Percentiles rank a stretch among this genome's conserved stretches.
Evolutionary conservation across 441 rosid genomes (phyloP).

Genomic region (Daphne laureola): DNA sequence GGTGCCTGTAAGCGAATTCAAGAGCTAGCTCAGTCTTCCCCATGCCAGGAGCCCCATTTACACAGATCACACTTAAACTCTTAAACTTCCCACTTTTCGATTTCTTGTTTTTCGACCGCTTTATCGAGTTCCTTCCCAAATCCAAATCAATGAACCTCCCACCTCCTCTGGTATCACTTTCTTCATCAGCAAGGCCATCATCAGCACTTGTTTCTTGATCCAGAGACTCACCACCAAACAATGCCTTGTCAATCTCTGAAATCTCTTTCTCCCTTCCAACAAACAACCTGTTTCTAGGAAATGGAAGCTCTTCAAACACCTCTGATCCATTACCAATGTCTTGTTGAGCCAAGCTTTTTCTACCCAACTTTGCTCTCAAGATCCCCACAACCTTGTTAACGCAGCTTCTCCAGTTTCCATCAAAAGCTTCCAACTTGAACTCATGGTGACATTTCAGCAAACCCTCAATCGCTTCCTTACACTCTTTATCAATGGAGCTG

Average conservation of each 20-base stretch:
- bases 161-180: slow-evolving; percentile 47
- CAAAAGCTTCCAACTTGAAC: slow-evolving; percentile 70
- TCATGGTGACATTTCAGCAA: slow-evolving; percentile 54
- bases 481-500: slow-evolving; percentile 56
- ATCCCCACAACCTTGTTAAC: slow-evolving; percentile 43
- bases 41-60: slow-evolving; percentile 66
- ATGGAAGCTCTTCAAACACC: slow-evolving; percentile 61
- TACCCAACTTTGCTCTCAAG: slow-evolving; percentile 66
- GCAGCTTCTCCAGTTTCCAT: slow-evolving; percentile 79
- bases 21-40: slow-evolving; percentile 91
- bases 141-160: slow-evolving; percentile 61
- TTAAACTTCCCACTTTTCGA: slow-evolving; percentile 48
- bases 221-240: slow-evolving; percentile 47
- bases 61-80: slow-evolving; percentile 50
- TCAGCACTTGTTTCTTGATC: slow-evolving; percentile 63
- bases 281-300: slow-evolving; percentile 56
- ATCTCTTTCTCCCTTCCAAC: slow-evolving; percentile 81
- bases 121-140: slow-evolving; percentile 59
- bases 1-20: slow-evolving; percentile 70
- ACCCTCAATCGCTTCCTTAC: slow-evolving; percentile 81
- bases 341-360: slow-evolving; percentile 56
- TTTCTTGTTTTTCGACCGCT: slow-evolving; percentile 62
- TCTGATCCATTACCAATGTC: slow-evolving; percentile 28
- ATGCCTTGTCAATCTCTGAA: slow-evolving; percentile 56
- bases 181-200: slow-evolving; percentile 74